Conservation (phyloP, 306 rosid genomes). For the Castanea mollissima region DNA sequence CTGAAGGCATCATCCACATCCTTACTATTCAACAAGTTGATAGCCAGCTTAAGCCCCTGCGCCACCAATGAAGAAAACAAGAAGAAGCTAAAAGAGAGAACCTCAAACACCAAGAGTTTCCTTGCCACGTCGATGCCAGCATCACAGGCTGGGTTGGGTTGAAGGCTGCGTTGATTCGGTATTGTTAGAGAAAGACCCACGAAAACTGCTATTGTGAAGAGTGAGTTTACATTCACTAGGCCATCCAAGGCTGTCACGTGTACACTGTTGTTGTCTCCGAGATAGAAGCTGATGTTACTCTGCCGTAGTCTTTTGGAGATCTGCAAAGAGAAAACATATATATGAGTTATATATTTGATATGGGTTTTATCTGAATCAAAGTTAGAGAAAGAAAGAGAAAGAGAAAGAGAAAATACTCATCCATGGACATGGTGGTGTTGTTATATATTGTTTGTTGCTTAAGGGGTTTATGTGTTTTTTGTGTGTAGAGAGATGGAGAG, state of each 20-base stretch:
- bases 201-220: conserved; percentile 91
- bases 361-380: too few relatives aligned
- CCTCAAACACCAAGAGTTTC: conserved; percentile 85
- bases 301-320: conserved; percentile 50
- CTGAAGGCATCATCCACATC: conserved; percentile 70
- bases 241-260: conserved; percentile 95
- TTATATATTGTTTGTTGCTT: too few relatives aligned
- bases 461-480: too few relatives aligned
- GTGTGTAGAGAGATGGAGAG: too few relatives aligned
- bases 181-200: conserved; percentile 85
- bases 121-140: conserved; percentile 59
- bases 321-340: conserved; percentile 25
- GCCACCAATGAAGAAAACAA: conserved; percentile 81
- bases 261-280: conserved; percentile 57
- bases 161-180: conserved; percentile 63
- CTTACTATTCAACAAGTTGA: conserved; percentile 71
- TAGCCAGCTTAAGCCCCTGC: conserved; percentile 84
- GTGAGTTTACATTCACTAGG: conserved; percentile 82
- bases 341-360: too few relatives aligned
- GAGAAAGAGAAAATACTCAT: too few relatives aligned
- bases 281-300: conserved; percentile 16
- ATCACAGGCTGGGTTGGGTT: conserved; percentile 58
- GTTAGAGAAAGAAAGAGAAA: too few relatives aligned
- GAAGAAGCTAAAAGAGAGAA: conserved; percentile 85
- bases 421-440: too few relatives aligned